Evolutionary conservation across 2,329 filamentous ascomycete genomes (phyloP).

Genomic region (Colletotrichum simmondsii): DNA sequence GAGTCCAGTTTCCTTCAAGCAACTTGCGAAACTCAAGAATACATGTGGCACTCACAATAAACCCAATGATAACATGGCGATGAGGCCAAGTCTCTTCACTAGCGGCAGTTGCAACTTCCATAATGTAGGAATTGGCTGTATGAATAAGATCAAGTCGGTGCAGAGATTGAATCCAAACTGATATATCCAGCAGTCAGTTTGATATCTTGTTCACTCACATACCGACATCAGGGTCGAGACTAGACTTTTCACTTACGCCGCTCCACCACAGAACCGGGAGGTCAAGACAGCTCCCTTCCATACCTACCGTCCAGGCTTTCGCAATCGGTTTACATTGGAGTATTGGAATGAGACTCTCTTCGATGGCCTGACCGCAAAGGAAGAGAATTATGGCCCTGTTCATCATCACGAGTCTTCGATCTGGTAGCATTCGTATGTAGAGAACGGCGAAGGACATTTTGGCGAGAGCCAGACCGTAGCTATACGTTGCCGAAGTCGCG

Average conservation of each 20-base stretch:
- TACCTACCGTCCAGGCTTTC: conserved; percentile 40
- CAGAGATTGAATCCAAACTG: conserved; percentile 47
- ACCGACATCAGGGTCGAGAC: neutral
- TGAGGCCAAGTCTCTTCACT: conserved; percentile 41
- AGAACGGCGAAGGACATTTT: conserved; percentile 46
- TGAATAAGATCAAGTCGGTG: conserved; percentile 49
- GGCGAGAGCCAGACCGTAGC: conserved; percentile 41
- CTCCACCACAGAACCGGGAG: conserved; percentile 45
- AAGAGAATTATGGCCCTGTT: conserved; percentile 44
- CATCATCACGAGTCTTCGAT: conserved; percentile 37
- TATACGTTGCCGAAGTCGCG: conserved; percentile 42
- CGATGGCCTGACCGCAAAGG: conserved; percentile 41
- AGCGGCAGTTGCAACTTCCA: conserved; percentile 47
- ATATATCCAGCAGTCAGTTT: too few species aligned
- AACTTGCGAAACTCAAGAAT: too few species aligned
- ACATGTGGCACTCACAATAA: conserved; percentile 36
- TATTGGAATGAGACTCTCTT: conserved; percentile 42
- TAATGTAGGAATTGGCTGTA: conserved; percentile 50
- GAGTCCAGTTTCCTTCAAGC: neutral
- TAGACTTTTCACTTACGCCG: conserved; percentile 40
- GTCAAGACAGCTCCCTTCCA: conserved; percentile 40
- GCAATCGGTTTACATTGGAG: conserved; percentile 42
- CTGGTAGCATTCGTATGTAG: conserved; percentile 44
- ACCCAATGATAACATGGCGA: conserved; percentile 42
- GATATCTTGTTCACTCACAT: too few species aligned